These are phyloP conservation scores for Acanthamoeba royreba DNA, from an alignment of 208 protist genomes.

Conservation along the genomic window DNA sequence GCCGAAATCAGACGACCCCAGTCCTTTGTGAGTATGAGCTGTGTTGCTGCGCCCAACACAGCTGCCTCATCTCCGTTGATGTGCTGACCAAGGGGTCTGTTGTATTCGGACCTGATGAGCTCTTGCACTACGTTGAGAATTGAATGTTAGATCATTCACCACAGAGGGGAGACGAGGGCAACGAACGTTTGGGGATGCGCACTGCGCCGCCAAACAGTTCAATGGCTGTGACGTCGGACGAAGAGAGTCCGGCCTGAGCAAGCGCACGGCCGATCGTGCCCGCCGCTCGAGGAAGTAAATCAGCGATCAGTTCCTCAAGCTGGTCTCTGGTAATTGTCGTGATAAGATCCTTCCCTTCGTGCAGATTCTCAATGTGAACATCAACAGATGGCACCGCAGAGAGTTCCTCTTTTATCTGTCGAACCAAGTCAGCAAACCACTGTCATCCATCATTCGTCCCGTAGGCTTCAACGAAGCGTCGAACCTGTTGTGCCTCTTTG, in stretches of 20 bases:
- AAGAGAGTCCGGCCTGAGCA: neutral
- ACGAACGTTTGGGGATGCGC: neutral
- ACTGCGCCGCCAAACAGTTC: neutral
- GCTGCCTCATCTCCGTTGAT: neutral
- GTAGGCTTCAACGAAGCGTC: too few relatives aligned
- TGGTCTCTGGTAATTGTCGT: neutral
- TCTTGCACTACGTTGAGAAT: neutral
- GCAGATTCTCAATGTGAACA: neutral
- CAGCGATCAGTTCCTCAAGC: neutral
- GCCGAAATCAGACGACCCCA: neutral
- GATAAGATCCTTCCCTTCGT: neutral
- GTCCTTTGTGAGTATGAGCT: neutral
- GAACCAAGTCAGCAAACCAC: too few relatives aligned
- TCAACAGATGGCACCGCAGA: neutral
- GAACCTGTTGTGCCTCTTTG: neutral
- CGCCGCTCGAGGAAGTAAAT: neutral
- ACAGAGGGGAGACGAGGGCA: neutral
- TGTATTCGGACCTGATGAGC: neutral
- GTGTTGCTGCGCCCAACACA: neutral
- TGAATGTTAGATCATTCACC: neutral
- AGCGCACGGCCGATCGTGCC: neutral
- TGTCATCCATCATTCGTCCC: too few relatives aligned
- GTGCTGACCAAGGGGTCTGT: neutral
- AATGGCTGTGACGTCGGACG: neutral
- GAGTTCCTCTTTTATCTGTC: neutral